These are phyloP conservation scores for Pythium phragmiticola DNA, from an alignment of 352 stramenopile genomes.

Conservation along the genomic window DNA sequence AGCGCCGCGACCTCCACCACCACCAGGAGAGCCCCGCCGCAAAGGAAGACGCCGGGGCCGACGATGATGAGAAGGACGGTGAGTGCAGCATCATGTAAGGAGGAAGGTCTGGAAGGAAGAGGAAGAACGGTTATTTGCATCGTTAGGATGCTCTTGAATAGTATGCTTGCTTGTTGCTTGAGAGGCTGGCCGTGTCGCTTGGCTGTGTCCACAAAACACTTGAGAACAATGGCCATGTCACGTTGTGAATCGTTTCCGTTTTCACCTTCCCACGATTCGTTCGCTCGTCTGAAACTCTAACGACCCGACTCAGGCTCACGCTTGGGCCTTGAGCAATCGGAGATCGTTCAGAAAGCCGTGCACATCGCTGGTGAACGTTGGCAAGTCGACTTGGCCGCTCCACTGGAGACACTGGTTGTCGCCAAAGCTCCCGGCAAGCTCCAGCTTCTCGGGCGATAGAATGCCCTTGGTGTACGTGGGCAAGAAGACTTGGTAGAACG, in stretches of 20 bases:
- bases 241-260: no score
- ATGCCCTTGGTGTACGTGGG: slow-evolving; percentile 63
- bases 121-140: no score
- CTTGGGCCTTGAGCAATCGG: slow-evolving; percentile 69
- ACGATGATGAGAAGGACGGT: slow-evolving; percentile 65
- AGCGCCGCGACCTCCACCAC: slow-evolving; percentile 23
- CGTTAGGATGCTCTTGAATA: no score
- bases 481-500: slow-evolving; percentile 76
- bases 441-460: slow-evolving; percentile 47
- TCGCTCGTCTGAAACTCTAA: no score
- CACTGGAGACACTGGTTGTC: slow-evolving; percentile 65
- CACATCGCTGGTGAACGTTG: slow-evolving; percentile 72
- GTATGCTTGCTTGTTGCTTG: no score
- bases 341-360: slow-evolving; percentile 76
- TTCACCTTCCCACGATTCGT: no score
- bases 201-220: no score
- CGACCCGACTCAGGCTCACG: slow-evolving; percentile 20
- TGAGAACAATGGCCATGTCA: no score
- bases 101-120: not conserved
- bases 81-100: slow-evolving; percentile 83
- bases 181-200: no score
- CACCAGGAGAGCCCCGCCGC: not conserved
- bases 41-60: slow-evolving; percentile 23
- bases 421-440: slow-evolving; percentile 44
- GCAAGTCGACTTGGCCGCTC: slow-evolving; percentile 72